These are phyloP conservation scores for Groenewaldozyma salmanticensis DNA, from an alignment of 805 yeast genomes.

Conservation along the genomic window DNA sequence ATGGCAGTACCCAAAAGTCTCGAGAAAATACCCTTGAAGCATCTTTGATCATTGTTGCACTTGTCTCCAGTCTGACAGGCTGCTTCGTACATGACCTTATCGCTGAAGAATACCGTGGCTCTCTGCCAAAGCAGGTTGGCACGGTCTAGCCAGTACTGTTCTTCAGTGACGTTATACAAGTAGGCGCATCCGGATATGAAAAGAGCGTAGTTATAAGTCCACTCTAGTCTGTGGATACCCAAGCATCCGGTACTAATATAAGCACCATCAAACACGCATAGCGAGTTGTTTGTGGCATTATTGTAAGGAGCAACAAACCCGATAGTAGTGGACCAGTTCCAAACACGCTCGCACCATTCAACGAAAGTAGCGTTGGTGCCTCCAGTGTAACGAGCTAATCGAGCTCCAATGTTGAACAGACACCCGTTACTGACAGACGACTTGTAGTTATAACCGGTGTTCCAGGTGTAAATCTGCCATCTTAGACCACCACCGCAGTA, in stretches of 20 bases:
- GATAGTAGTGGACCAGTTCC: constrained; percentile 58
- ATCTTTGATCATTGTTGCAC: constrained; percentile 70
- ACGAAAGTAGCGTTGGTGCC: constrained; percentile 56
- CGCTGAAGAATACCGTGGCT: constrained; percentile 40
- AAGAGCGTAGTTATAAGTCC: constrained; percentile 71
- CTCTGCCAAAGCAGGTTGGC: constrained; percentile 38
- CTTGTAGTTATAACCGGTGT: constrained; percentile 78
- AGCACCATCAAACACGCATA: constrained; percentile 65
- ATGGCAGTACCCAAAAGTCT: constrained; percentile 58
- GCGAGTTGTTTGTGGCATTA: constrained; percentile 14
- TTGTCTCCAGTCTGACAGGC: constrained; percentile 49
- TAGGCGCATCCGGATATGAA: constrained; percentile 61
- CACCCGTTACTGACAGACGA: constrained; percentile 84
- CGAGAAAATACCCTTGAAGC: constrained; percentile 62
- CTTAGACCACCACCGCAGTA: constrained; percentile 70
- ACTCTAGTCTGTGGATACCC: constrained; percentile 42
- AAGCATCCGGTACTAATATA: constrained; percentile 39
- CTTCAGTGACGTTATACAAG: constrained; percentile 52
- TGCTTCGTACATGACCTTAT: constrained; percentile 53
- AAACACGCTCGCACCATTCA: constrained; percentile 64
- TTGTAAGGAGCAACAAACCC: constrained; percentile 30
- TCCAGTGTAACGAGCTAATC: constrained; percentile 67
- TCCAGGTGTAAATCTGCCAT: constrained; percentile 90
- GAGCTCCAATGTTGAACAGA: constrained; percentile 69
- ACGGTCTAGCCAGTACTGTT: constrained; percentile 49